A percentile compares a stretch with the other conserved stretches of the same genome.
Conservation (phyloP, 768 basidiomycete genomes). For the Crepidotus variabilis region DNA sequence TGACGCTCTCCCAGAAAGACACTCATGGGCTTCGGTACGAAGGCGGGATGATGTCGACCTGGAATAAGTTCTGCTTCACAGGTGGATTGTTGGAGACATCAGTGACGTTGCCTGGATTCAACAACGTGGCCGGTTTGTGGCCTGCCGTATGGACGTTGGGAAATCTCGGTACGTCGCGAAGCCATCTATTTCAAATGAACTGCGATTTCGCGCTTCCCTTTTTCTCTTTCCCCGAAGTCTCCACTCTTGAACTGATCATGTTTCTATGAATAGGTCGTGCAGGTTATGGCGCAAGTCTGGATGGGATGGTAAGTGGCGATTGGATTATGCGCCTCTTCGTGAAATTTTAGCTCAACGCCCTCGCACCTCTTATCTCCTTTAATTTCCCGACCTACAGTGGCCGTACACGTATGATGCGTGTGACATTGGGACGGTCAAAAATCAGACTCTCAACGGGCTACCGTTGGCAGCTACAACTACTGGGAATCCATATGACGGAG, state of each 20-base stretch:
- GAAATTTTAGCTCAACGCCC: background rate
- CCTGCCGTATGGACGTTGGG: constrained; percentile 82
- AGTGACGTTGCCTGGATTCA: constrained; percentile 65
- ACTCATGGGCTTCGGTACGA: constrained; percentile 73
- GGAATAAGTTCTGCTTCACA: constrained; percentile 96
- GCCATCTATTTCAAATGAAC: too few species aligned
- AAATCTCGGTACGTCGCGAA: constrained; percentile 51
- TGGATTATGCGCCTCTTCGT: background rate
- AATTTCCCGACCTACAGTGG: constrained; percentile 43
- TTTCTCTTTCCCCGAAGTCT: background rate
- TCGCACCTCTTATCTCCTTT: background rate
- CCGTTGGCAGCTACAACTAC: constrained; percentile 58
- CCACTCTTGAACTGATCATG: too few species aligned
- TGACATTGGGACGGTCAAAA: constrained; percentile 88
- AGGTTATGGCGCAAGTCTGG: constrained; percentile 83
- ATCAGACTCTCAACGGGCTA: constrained; percentile 70
- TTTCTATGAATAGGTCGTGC: constrained; percentile 53
- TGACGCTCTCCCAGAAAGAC: constrained; percentile 63
- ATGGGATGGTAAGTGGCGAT: constrained; percentile 55
- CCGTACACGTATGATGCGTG: constrained; percentile 83
- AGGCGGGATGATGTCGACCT: constrained; percentile 63
- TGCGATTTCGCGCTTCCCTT: background rate
- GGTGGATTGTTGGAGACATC: constrained; percentile 75
- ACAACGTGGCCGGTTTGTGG: constrained; percentile 68
- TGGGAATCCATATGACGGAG: constrained; percentile 52